A percentile compares a stretch with the other conserved stretches of the same genome.
Evolutionary conservation across 169 alveolate species (phyloP).

Genomic region (Pseudocohnilembus persalinus): DNA sequence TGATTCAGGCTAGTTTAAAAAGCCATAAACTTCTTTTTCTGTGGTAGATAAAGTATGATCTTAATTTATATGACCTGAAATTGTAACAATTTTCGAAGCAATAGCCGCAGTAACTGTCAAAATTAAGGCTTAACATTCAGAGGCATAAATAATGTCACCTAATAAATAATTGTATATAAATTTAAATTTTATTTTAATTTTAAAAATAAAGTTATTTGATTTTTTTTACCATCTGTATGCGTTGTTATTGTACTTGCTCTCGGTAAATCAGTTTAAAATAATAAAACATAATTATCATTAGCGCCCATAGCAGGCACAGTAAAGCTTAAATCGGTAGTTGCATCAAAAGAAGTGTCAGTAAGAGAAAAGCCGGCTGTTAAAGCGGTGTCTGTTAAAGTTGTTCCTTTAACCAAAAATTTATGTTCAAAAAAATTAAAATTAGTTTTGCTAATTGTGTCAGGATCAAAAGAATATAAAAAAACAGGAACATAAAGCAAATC

Average conservation of each 20-base stretch:
- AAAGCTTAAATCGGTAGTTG: neutral
- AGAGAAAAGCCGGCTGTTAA: neutral
- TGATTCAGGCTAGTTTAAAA: neutral
- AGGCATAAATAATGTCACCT: too few relatives aligned
- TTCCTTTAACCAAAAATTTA: neutral
- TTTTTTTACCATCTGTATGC: neutral
- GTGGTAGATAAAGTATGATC: neutral
- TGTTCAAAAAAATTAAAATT: too few relatives aligned
- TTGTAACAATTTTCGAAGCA: neutral
- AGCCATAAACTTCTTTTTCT: neutral
- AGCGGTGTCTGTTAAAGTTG: neutral
- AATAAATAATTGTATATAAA: too few relatives aligned
- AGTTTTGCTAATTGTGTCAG: neutral
- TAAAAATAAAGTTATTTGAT: neutral
- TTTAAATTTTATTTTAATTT: too few relatives aligned
- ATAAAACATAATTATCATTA: neutral
- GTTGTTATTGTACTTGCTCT: neutral
- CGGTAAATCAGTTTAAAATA: neutral
- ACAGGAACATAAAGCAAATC: neutral
- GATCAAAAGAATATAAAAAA: neutral
- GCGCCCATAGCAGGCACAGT: neutral
- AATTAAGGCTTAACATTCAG: too few relatives aligned
- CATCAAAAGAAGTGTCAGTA: neutral
- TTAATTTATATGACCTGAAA: neutral
- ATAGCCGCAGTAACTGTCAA: neutral